Evolutionary conservation across 768 basidiomycete genomes (phyloP).

Genomic region (Jaapia argillacea): DNA sequence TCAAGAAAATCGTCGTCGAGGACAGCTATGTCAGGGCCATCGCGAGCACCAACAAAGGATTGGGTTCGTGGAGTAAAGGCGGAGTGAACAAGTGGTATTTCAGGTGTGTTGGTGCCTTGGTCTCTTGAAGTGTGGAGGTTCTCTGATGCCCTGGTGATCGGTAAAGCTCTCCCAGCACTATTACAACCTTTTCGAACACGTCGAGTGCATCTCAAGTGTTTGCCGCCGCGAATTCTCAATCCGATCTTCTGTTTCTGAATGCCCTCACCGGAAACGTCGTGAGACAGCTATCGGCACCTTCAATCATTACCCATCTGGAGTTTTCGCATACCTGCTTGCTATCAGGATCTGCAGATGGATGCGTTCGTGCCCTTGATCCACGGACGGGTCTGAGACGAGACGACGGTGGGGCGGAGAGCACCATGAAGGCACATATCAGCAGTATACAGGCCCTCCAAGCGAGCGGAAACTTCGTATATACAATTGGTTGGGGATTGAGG

Average conservation of each 20-base stretch:
- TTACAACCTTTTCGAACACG: conserved; percentile 36
- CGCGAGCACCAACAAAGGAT: conserved; percentile 46
- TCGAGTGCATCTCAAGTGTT: conserved; percentile 41
- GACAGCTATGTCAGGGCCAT: conserved; percentile 71
- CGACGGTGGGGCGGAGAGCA: conserved; percentile 32
- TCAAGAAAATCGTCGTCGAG: conserved; percentile 67
- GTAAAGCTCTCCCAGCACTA: conserved; percentile 20
- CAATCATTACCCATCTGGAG: conserved; percentile 54
- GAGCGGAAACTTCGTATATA: conserved; percentile 72
- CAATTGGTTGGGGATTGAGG: conserved; percentile 85
- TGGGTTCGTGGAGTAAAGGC: conserved; percentile 79
- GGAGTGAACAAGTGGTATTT: conserved; percentile 79
- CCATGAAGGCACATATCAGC: conserved; percentile 70
- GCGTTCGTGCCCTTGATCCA: conserved; percentile 60
- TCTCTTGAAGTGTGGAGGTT: conserved; percentile 9
- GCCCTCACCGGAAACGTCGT: conserved; percentile 58
- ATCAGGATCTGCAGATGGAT: conserved; percentile 67
- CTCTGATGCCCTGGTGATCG: conserved; percentile 22
- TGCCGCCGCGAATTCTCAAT: conserved; percentile 46
- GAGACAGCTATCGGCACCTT: conserved; percentile 45
- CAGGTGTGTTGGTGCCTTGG: conserved; percentile 33
- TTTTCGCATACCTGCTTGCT: conserved; percentile 55
- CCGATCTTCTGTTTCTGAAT: conserved; percentile 64
- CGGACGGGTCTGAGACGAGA: conserved; percentile 46
- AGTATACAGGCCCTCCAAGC: conserved; percentile 78